Conservation (phyloP, 2,329 filamentous ascomycete species). For the Fusarium nematophilum region DNA sequence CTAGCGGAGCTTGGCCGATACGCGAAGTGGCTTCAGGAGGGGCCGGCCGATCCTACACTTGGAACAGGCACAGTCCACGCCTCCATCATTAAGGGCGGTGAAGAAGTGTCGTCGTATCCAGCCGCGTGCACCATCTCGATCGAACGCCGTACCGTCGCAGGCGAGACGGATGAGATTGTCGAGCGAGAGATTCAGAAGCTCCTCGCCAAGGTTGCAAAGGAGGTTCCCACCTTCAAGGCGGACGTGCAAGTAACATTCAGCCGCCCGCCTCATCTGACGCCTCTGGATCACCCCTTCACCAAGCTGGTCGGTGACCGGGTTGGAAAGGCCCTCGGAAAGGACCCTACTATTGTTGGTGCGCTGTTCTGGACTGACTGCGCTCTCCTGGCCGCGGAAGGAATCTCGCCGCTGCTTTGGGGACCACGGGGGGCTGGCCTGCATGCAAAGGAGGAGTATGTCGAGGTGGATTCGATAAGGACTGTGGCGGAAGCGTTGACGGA, state of each 20-base stretch:
- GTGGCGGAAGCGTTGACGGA: slow-evolving; percentile 44
- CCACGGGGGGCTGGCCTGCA: slow-evolving; percentile 62
- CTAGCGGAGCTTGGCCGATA: slow-evolving; percentile 58
- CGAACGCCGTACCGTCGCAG: slow-evolving; percentile 61
- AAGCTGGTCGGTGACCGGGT: slow-evolving; percentile 46
- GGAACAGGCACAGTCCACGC: slow-evolving; percentile 59
- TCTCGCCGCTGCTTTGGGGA: slow-evolving; percentile 60
- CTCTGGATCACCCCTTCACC: slow-evolving; percentile 54
- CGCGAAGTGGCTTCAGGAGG: slow-evolving; percentile 45
- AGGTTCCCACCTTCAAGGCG: slow-evolving; percentile 54
- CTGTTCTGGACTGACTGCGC: slow-evolving; percentile 65
- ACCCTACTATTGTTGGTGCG: slow-evolving; percentile 44
- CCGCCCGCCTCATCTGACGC: slow-evolving; percentile 56
- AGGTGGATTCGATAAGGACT: slow-evolving; percentile 54
- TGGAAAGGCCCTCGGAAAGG: slow-evolving; percentile 39
- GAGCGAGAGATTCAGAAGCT: slow-evolving; percentile 52
- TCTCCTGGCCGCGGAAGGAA: slow-evolving; percentile 56
- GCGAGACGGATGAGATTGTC: slow-evolving; percentile 54
- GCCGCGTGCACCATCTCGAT: slow-evolving; percentile 59
- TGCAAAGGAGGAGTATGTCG: slow-evolving; percentile 62
- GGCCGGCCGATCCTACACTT: slow-evolving; percentile 46
- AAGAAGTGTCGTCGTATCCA: slow-evolving; percentile 64
- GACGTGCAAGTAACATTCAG: slow-evolving; percentile 54
- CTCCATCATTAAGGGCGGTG: slow-evolving; percentile 60
- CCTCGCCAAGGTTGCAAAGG: slow-evolving; percentile 46